These are phyloP conservation scores for Clarkia xantiana DNA, from an alignment of 345 rosid species.

Conservation along the genomic window DNA sequence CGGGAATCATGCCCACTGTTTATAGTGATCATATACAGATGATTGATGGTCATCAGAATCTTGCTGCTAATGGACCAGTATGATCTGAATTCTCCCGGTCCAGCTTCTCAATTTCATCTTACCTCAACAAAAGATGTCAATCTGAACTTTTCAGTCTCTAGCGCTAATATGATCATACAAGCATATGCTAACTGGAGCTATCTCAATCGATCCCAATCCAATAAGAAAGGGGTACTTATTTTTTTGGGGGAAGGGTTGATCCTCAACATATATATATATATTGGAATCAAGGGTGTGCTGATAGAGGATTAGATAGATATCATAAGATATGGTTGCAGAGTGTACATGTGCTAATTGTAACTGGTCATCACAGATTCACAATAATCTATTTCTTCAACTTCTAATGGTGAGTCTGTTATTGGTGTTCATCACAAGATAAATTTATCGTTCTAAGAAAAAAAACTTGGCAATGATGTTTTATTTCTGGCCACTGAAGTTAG, in stretches of 20 bases:
- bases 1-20: no score
- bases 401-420: slow-evolving; percentile 40
- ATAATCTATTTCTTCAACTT: slow-evolving; percentile 28
- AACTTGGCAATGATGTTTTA: slow-evolving; percentile 88
- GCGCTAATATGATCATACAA: slow-evolving; percentile 84
- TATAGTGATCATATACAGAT: no score
- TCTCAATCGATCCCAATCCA: slow-evolving; percentile 38
- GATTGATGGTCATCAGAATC: not conserved
- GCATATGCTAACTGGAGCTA: slow-evolving; percentile 95
- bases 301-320: not conserved
- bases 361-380: slow-evolving; percentile 29
- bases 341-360: not conserved
- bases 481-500: slow-evolving; percentile 52
- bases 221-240: slow-evolving; percentile 30
- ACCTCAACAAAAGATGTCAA: slow-evolving; percentile 63
- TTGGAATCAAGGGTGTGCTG: slow-evolving; percentile 1
- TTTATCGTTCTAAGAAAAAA: slow-evolving; percentile 77
- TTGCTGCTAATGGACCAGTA: slow-evolving; percentile 24
- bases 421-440: slow-evolving; percentile 63
- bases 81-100: slow-evolving; percentile 54
- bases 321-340: not conserved
- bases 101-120: slow-evolving; percentile 76
- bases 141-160: slow-evolving; percentile 72
- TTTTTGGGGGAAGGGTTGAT: not conserved
- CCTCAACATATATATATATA: not conserved